These are phyloP conservation scores for Adansonia grandidieri DNA, from an alignment of 441 rosid genomes.

Conservation along the genomic window DNA sequence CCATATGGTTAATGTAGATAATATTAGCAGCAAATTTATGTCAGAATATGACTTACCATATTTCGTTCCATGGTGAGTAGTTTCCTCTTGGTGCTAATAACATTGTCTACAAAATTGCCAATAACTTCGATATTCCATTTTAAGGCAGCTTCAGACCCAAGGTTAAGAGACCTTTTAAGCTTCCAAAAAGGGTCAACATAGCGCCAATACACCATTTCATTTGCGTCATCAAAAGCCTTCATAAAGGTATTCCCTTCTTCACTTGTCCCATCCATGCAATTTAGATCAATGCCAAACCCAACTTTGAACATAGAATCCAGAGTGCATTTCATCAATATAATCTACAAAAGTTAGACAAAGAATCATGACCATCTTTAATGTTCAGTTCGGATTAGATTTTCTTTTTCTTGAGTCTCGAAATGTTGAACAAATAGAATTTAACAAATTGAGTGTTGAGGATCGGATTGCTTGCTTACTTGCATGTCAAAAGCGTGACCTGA, in stretches of 20 bases:
- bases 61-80: slow-evolving; percentile 33
- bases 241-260: slow-evolving; percentile 54
- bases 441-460: neutral
- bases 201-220: slow-evolving; percentile 54
- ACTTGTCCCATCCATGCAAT: slow-evolving; percentile 61
- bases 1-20: too few relatives aligned
- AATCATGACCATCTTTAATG: too few relatives aligned
- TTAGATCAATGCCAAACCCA: slow-evolving; percentile 74
- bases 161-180: slow-evolving; percentile 37
- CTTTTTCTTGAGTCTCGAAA: too few relatives aligned
- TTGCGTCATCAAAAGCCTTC: slow-evolving; percentile 76
- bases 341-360: slow-evolving; percentile 36
- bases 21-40: neutral
- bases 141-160: slow-evolving; percentile 40
- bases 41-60: slow-evolving; percentile 40
- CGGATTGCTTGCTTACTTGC: slow-evolving; percentile 56
- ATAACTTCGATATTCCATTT: slow-evolving; percentile 27
- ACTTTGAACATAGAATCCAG: slow-evolving; percentile 82
- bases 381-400: too few relatives aligned
- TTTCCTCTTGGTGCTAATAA: slow-evolving; percentile 45
- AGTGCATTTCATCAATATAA: slow-evolving; percentile 63
- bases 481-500: slow-evolving; percentile 44
- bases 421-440: too few relatives aligned
- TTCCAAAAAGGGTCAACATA: slow-evolving; percentile 67
- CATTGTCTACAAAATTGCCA: slow-evolving; percentile 35